phyloP scores from a whole-genome alignment of 805 yeast genomes.

The Starmerella apicola region DNA sequence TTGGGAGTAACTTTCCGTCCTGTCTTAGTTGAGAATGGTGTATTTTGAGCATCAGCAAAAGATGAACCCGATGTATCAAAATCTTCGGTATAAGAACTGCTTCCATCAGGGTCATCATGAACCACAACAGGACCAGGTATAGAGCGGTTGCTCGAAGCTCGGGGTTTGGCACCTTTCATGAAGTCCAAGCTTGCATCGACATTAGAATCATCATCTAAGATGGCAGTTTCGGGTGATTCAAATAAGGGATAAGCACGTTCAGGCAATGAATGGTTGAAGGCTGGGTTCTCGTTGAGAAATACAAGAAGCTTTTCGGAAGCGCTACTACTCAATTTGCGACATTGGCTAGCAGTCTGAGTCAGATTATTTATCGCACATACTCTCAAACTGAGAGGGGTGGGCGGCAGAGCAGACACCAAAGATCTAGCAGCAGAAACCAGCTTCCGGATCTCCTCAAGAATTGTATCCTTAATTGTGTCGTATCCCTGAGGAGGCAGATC shows the following conservation, averaged over 20 bases:
- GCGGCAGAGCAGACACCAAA: constrained; percentile 24
- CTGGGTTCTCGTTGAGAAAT: constrained; percentile 22
- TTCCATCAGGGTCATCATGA: no score
- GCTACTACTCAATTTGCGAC: constrained; percentile 23
- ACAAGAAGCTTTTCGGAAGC: constrained; percentile 13
- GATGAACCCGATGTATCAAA: no score
- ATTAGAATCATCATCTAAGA: no score
- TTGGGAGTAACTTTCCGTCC: no score
- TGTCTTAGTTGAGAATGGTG: no score
- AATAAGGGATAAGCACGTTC: constrained; percentile 22
- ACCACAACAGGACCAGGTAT: no score
- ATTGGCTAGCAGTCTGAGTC: constrained; percentile 24
- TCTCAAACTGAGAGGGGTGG: constrained; percentile 15
- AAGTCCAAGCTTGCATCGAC: no score
- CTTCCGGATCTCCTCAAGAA: constrained; percentile 26
- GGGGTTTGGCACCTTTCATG: no score
- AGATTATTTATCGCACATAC: constrained; percentile 21
- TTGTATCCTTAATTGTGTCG: constrained; percentile 26
- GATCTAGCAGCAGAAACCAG: constrained; percentile 30
- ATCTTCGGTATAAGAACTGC: no score
- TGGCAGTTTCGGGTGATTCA: no score
- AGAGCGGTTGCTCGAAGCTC: no score
- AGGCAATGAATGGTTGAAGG: constrained; percentile 25
- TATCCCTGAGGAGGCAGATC: constrained; percentile 25
- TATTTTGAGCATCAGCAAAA: no score